These are phyloP conservation scores for Yamadazyma nakazawae DNA, from an alignment of 805 yeast species.

Conservation along the genomic window DNA sequence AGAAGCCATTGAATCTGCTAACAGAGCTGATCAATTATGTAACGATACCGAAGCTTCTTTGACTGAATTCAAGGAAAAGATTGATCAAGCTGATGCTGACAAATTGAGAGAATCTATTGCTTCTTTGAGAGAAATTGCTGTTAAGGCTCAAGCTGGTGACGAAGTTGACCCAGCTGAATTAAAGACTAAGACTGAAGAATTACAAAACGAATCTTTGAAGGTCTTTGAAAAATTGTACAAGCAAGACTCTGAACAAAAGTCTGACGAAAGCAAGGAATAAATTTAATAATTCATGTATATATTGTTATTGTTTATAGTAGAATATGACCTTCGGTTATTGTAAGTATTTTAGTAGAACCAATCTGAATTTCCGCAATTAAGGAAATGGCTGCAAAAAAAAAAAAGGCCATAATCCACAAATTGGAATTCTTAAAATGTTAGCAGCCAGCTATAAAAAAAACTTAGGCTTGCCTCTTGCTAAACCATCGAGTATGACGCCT, in stretches of 20 bases:
- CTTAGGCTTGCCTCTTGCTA: background rate
- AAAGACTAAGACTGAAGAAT: conserved; percentile 70
- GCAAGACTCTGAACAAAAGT: conserved; percentile 27
- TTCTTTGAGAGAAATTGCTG: conserved; percentile 61
- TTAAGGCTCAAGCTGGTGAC: conserved; percentile 61
- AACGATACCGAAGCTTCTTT: conserved; percentile 48
- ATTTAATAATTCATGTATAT: conserved; percentile 15
- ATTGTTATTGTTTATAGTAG: conserved; percentile 14
- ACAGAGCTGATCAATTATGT: conserved; percentile 78
- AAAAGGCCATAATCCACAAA: background rate
- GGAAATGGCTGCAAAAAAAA: background rate
- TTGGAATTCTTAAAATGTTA: background rate
- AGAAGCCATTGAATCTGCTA: conserved; percentile 79
- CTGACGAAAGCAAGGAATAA: conserved; percentile 17
- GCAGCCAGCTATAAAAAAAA: background rate
- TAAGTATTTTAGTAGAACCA: background rate
- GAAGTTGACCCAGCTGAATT: conserved; percentile 61
- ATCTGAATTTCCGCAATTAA: background rate
- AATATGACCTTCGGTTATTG: conserved; percentile 4
- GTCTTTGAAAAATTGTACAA: conserved; percentile 64
- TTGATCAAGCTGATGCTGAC: conserved; percentile 45
- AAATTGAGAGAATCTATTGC: conserved; percentile 49
- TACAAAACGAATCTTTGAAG: conserved; percentile 72
- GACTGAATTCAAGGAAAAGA: conserved; percentile 46
- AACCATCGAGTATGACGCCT: background rate